These are phyloP conservation scores for Orbilia quercus DNA, from an alignment of 2,329 filamentous ascomycete species.

Conservation along the genomic window DNA sequence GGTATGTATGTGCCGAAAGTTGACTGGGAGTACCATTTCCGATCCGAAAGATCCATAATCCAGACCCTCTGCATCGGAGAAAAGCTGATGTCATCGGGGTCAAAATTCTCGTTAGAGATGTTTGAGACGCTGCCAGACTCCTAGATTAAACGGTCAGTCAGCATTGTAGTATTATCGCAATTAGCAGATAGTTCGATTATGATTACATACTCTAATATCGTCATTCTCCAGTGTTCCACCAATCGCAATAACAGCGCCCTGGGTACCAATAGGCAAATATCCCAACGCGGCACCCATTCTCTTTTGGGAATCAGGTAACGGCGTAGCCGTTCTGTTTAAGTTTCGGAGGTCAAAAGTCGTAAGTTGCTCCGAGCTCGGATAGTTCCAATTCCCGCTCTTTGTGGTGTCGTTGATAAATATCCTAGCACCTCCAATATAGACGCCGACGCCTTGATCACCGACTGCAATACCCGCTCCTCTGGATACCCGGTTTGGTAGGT, in stretches of 20 bases:
- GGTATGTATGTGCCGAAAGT: constrained; percentile 62
- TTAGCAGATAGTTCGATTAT: neutral
- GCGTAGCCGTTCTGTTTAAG: constrained; percentile 38
- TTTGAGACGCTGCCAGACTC: constrained; percentile 27
- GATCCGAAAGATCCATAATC: constrained; percentile 63
- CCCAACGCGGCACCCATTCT: constrained; percentile 41
- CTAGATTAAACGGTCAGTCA: constrained; percentile 12
- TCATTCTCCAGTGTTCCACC: constrained; percentile 52
- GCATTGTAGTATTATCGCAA: neutral
- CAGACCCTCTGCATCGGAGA: constrained; percentile 52
- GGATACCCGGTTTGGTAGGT: constrained; percentile 43
- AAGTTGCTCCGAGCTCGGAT: constrained; percentile 49
- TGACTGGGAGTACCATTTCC: constrained; percentile 63
- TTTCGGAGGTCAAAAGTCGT: constrained; percentile 46
- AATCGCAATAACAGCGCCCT: constrained; percentile 42
- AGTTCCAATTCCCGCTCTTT: constrained; percentile 40
- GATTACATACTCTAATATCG: constrained; percentile 28
- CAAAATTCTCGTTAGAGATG: constrained; percentile 33
- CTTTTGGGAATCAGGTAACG: constrained; percentile 43
- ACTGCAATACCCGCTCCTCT: constrained; percentile 31
- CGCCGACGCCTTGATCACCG: constrained; percentile 39
- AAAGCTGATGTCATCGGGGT: constrained; percentile 35
- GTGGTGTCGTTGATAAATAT: constrained; percentile 50
- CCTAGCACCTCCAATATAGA: constrained; percentile 50
- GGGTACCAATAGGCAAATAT: constrained; percentile 45